phyloP scores from a whole-genome alignment of 495 filamentous ascomycete genomes.

The Podospora fimiseda region DNA sequence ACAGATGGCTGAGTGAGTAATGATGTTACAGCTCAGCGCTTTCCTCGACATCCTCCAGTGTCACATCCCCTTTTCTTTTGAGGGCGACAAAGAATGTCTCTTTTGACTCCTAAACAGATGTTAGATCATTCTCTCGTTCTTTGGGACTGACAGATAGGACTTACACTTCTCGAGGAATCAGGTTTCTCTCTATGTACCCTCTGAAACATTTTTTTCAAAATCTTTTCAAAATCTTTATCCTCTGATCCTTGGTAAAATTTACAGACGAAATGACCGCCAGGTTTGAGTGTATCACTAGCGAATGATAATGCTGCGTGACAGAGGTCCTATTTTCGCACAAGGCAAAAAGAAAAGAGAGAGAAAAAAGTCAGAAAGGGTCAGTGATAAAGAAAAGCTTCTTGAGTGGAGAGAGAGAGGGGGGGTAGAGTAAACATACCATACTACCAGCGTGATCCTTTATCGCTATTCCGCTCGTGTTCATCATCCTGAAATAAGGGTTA shows the following conservation, averaged over 20 bases:
- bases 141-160: constrained; percentile 29
- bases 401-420: neutral
- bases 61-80: constrained; percentile 46
- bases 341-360: neutral
- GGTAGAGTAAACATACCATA: constrained; percentile 60
- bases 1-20: neutral
- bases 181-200: constrained; percentile 84
- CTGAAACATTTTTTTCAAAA: constrained; percentile 65
- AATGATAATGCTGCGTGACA: constrained; percentile 80
- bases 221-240: constrained; percentile 67
- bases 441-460: constrained; percentile 89
- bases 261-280: constrained; percentile 84
- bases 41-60: constrained; percentile 20
- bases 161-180: constrained; percentile 77
- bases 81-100: constrained; percentile 83
- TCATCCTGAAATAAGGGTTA: constrained; percentile 94
- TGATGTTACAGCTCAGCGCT: too few relatives aligned
- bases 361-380: neutral
- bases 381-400: neutral
- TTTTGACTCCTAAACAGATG: constrained; percentile 86
- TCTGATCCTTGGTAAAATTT: constrained; percentile 94
- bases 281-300: constrained; percentile 71
- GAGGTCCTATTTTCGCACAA: constrained; percentile 57
- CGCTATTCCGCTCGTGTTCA: constrained; percentile 87
- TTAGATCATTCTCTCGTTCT: too few relatives aligned